Evolutionary conservation across 768 basidiomycete genomes (phyloP).

Genomic region (Cystofilobasidium ferigula): DNA sequence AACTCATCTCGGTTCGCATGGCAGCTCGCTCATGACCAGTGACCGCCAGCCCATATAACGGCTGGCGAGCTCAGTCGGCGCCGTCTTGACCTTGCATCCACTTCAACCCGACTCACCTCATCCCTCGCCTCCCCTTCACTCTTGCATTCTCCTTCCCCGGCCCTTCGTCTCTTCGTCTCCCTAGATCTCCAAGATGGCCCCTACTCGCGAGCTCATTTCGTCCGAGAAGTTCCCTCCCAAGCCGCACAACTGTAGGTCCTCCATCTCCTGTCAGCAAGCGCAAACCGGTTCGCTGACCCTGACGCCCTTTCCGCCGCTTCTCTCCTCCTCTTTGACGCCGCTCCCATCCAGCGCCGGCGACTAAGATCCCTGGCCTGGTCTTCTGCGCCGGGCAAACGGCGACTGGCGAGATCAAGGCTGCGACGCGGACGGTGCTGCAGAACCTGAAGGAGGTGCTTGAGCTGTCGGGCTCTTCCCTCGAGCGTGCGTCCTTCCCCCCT

Average conservation of each 20-base stretch:
- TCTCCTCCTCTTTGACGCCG: neutral
- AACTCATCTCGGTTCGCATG: no score
- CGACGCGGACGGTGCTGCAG: constrained; percentile 24
- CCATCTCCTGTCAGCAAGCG: neutral
- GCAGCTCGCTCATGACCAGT: no score
- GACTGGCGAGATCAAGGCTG: constrained; percentile 30
- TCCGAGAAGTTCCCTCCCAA: constrained; percentile 33
- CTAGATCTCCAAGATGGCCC: neutral
- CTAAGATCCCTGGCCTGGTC: constrained; percentile 33
- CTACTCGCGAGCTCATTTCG: constrained; percentile 30
- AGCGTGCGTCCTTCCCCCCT: no score
- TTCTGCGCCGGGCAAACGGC: constrained; percentile 34
- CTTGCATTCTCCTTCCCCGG: no score
- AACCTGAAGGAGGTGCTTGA: constrained; percentile 32
- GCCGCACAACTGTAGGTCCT: constrained; percentile 33
- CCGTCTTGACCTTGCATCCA: no score
- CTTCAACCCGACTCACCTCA: no score
- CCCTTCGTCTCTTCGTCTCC: neutral
- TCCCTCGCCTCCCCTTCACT: no score
- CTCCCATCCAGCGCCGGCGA: constrained; percentile 29
- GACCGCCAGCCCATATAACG: no score
- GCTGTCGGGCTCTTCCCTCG: constrained; percentile 29
- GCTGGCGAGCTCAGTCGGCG: no score
- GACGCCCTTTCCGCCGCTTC: neutral
- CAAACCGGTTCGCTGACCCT: no score